Percentiles rank a stretch among this genome's conserved stretches.
Conservation (phyloP, 805 yeast genomes). For the Lipomyces oligophaga region DNA sequence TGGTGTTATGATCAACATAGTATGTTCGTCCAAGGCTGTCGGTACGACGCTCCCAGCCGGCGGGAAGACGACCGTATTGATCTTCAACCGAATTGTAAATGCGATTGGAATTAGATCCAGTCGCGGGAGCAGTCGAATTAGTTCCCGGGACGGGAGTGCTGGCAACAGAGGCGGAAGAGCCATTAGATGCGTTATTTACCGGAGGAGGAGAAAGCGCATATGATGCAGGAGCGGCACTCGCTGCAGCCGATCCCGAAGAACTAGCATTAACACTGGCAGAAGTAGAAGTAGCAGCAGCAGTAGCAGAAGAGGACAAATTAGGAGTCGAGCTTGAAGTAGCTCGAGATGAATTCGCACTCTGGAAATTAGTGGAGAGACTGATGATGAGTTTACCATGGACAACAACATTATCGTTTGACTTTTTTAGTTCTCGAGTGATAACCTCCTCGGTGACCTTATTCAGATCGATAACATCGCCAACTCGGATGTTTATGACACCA, state of each 20-base stretch:
- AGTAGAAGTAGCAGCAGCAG: not conserved
- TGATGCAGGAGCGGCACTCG: conserved; percentile 30
- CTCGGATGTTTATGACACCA: conserved; percentile 88
- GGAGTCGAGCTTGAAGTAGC: conserved; percentile 15
- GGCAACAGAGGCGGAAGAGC: conserved; percentile 27
- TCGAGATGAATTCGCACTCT: conserved; percentile 12
- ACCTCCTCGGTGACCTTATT: conserved; percentile 56
- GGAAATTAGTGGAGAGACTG: conserved; percentile 37
- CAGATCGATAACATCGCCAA: conserved; percentile 79
- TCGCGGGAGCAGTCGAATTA: conserved; percentile 29
- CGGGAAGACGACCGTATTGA: conserved; percentile 91
- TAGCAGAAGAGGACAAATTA: conserved; percentile 9
- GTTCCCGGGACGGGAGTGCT: conserved; percentile 28
- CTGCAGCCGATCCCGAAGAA: conserved; percentile 26
- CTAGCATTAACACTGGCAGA: conserved; percentile 1
- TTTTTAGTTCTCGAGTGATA: conserved; percentile 84
- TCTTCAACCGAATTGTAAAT: conserved; percentile 94
- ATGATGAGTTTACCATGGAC: conserved; percentile 91
- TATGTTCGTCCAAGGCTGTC: conserved; percentile 97
- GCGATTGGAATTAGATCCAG: conserved; percentile 39
- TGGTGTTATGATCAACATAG: conserved; percentile 95
- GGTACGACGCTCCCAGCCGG: conserved; percentile 99
- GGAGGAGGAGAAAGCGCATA: conserved; percentile 15
- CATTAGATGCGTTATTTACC: conserved; percentile 32
- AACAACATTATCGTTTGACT: conserved; percentile 83